Evolutionary conservation across 2,329 filamentous ascomycete genomes (phyloP), one percentile per base, ranked within the genome.

Genomic region (Lomentospora prolificans): DNA sequence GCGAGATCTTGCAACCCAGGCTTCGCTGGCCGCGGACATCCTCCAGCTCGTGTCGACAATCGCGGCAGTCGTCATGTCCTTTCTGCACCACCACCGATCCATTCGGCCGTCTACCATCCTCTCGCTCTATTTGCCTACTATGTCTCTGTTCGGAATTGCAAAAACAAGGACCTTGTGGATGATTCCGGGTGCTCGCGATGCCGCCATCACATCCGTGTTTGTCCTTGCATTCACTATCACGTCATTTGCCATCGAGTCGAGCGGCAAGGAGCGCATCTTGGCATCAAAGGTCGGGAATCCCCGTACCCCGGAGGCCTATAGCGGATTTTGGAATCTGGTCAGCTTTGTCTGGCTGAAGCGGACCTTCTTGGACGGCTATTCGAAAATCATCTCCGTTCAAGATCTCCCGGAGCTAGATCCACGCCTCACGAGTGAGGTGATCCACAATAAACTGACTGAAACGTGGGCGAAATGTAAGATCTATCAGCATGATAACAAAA

Each of bases 81-180:
- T 57, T 4, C 30, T 61, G 5, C 60, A 56, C 39, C 61, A 66
- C 33, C 59, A 59, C 10, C 57, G 61, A 14, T 64, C 62, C 1
- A 39, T 48, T 12, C 62, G 62, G 0, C 64, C 64, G 2, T 65
- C 63, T 2, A 64, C 64, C 3, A 44, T 65, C 0, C 57, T 66
- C 3, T 60, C 57, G 25, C 36, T 66, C 0, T 64, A 62, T 44
- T 41, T 65, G 4, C 61, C 64, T 0, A 44, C 57, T 1, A 30
- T 56, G 1, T 39, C 55, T 22, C 52, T 66, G 7, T 28, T 64
- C 6, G 58, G 56, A 2, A 59, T 62, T 22, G 57, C 62, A 10
- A 55, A 61, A 5, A 55, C 54, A 6, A 59, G 63, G 33, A 62
- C 59, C 5, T 48, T 61, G 14, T 64, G 61, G 62, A 46, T 64